Conservation (phyloP, 2,329 filamentous ascomycete genomes). For the Daldinia sp. region DNA sequence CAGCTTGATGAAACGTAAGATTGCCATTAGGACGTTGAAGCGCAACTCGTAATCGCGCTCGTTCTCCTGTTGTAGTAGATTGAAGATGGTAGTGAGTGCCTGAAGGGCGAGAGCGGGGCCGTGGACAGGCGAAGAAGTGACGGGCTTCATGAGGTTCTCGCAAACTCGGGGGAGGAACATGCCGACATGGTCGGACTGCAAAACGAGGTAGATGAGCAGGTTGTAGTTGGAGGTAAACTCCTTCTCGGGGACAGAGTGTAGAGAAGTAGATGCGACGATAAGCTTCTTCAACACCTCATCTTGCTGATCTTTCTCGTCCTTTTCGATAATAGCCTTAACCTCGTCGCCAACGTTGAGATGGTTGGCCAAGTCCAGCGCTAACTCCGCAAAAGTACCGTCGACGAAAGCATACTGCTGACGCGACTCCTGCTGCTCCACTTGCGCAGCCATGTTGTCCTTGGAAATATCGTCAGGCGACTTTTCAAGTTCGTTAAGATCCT, state of each 20-base stretch:
- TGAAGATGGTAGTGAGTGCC: conserved; percentile 95
- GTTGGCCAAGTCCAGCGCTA: conserved; percentile 92
- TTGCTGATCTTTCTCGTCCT: conserved; percentile 78
- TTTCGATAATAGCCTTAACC: conserved; percentile 78
- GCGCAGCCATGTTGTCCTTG: conserved; percentile 9
- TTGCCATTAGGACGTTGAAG: conserved; percentile 90
- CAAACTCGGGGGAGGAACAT: conserved; percentile 90
- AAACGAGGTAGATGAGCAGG: conserved; percentile 91
- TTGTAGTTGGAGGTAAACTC: conserved; percentile 98
- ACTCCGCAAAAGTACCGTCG: conserved; percentile 93
- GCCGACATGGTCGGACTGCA: conserved; percentile 85
- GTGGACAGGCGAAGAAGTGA: conserved; percentile 86
- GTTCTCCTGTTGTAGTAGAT: conserved; percentile 82
- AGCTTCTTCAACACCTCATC: conserved; percentile 92
- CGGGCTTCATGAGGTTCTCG: conserved; percentile 87
- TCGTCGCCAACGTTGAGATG: conserved; percentile 89
- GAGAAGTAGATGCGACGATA: conserved; percentile 78
- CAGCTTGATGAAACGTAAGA: conserved; percentile 83
- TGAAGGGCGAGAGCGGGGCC: conserved; percentile 88
- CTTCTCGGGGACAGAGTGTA: conserved; percentile 93
- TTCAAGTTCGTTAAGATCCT: not conserved
- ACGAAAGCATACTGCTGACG: conserved; percentile 76
- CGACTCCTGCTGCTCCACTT: conserved; percentile 35
- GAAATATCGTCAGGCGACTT: not conserved
- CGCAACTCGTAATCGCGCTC: conserved; percentile 80